Percentiles rank a stretch among this genome's conserved stretches.
Conservation (phyloP, 495 filamentous ascomycete genomes). For the Rhypophila decipiens region DNA sequence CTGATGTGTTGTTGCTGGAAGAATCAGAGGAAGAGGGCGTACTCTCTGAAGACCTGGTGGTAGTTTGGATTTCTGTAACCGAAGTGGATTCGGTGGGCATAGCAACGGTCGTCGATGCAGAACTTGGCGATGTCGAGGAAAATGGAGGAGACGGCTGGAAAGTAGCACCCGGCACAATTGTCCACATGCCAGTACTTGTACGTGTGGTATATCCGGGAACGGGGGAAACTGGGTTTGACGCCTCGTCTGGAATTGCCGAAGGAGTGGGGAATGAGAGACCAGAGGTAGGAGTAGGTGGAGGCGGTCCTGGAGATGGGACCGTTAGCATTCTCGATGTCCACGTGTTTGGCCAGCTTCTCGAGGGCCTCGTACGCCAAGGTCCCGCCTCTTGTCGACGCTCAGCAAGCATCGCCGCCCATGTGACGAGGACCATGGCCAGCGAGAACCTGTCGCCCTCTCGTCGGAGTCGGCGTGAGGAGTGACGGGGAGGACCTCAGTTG, state of each 20-base stretch:
- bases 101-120: conserved; percentile 11
- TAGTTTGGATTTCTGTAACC: conserved; percentile 5
- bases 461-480: conserved; percentile 4
- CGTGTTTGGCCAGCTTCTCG: neutral
- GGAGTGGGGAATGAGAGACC: neutral
- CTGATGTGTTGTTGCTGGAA: conserved; percentile 8
- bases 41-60: conserved; percentile 2
- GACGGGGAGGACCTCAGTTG: conserved; percentile 1
- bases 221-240: neutral
- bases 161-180: no score
- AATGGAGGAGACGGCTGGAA: no score
- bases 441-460: conserved; percentile 3
- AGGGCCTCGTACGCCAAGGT: conserved; percentile 3
- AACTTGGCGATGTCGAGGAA: conserved; percentile 4
- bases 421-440: neutral
- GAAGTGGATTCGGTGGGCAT: conserved; percentile 17
- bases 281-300: neutral
- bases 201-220: neutral
- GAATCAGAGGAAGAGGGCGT: no score
- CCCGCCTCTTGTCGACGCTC: conserved; percentile 1
- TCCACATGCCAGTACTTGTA: neutral
- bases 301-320: conserved; percentile 7
- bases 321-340: conserved; percentile 17
- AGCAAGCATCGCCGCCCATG: neutral
- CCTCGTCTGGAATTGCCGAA: neutral